Evolutionary conservation across 306 rosid species (phyloP).

Genomic region (Prinsepia uniflora): DNA sequence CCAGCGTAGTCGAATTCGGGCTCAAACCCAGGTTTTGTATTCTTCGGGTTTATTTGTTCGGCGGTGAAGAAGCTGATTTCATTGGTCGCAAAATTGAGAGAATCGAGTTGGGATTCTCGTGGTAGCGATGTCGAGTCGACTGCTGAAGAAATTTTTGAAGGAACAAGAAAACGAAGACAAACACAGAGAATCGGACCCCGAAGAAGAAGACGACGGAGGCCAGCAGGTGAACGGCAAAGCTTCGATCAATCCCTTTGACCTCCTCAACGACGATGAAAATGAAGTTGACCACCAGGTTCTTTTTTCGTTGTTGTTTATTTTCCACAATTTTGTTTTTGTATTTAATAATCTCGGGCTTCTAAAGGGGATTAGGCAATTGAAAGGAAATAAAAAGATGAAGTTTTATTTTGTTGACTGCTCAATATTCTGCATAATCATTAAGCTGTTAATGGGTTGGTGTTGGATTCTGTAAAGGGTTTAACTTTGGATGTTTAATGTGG

Average conservation of each 20-base stretch:
- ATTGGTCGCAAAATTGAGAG: not conserved
- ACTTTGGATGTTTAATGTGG: not conserved
- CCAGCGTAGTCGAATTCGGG: not conserved
- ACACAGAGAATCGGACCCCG: slow-evolving; percentile 19
- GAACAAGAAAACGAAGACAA: slow-evolving; percentile 43
- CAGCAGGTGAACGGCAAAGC: slow-evolving; percentile 32
- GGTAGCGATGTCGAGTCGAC: slow-evolving; percentile 64
- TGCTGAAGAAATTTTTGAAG: slow-evolving; percentile 62
- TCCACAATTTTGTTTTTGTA: not conserved
- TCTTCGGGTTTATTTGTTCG: slow-evolving; percentile 14
- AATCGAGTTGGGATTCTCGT: not conserved
- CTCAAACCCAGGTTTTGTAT: not conserved
- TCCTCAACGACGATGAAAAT: slow-evolving; percentile 45
- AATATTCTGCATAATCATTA: not conserved
- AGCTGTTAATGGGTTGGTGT: not conserved
- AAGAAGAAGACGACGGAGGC: slow-evolving; percentile 31
- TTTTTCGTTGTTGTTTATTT: not conserved
- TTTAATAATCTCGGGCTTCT: not conserved
- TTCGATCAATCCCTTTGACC: slow-evolving; percentile 74
- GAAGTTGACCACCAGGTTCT: slow-evolving; percentile 51
- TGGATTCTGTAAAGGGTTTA: not conserved
- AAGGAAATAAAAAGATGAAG: not conserved
- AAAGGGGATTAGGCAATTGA: not conserved
- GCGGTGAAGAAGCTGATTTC: not conserved
- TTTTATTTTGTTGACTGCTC: not conserved